These are phyloP conservation scores for Hemisphaericaspora xylanilytica DNA, from an alignment of 1,139 yeast species.

Conservation along the genomic window DNA sequence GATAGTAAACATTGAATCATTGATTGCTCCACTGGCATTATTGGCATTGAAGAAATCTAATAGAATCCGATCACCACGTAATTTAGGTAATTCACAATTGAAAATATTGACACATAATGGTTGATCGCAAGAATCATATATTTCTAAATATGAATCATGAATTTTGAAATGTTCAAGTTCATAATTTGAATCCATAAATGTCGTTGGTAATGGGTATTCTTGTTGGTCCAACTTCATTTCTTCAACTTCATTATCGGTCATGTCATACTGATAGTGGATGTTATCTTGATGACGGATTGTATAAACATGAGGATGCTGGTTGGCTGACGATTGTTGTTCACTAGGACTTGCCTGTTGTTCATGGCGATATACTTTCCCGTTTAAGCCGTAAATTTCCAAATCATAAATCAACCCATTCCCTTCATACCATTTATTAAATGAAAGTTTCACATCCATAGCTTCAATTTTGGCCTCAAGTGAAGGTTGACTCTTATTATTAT, in stretches of 20 bases:
- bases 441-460: slow-evolving; percentile 55
- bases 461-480: slow-evolving; percentile 45
- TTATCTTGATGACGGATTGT: slow-evolving; percentile 19
- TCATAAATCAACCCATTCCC: slow-evolving; percentile 66
- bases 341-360: background rate
- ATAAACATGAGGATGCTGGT: background rate
- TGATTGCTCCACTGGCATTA: slow-evolving; percentile 69
- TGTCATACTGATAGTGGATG: slow-evolving; percentile 34
- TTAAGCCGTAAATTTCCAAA: slow-evolving; percentile 59
- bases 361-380: slow-evolving; percentile 44
- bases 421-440: slow-evolving; percentile 67
- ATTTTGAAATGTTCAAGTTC: slow-evolving; percentile 51
- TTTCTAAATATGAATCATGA: slow-evolving; percentile 52
- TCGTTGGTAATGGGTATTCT: background rate
- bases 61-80: slow-evolving; percentile 57
- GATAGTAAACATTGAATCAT: slow-evolving; percentile 72
- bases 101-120: slow-evolving; percentile 58
- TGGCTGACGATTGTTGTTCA: background rate
- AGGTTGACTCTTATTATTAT: slow-evolving; percentile 1
- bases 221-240: slow-evolving; percentile 7
- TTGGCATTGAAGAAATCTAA: slow-evolving; percentile 68
- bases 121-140: slow-evolving; percentile 28
- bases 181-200: slow-evolving; percentile 39
- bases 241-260: slow-evolving; percentile 26
- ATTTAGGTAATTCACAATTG: slow-evolving; percentile 60